phyloP scores from a whole-genome alignment of 805 yeast species.

The Metschnikowia picachoensis region DNA sequence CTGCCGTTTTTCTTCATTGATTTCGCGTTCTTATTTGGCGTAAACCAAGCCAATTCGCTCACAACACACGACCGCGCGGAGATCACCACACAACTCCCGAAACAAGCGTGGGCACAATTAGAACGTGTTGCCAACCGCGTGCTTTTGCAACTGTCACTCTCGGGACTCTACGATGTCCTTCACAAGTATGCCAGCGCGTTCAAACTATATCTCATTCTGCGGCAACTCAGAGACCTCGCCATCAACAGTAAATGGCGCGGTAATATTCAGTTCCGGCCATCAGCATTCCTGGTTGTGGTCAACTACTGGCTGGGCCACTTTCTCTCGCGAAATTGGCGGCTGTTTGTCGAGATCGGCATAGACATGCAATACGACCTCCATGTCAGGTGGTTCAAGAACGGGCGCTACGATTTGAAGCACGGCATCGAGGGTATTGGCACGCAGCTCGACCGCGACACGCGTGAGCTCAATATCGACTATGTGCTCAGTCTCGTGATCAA shows the following conservation, averaged over 20 bases:
- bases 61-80: constrained; percentile 28
- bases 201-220: constrained; percentile 57
- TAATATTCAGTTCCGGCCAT: constrained; percentile 56
- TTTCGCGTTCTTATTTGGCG: constrained; percentile 59
- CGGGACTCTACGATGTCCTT: constrained; percentile 52
- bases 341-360: constrained; percentile 61
- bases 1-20: constrained; percentile 78
- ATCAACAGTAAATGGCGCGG: constrained; percentile 53
- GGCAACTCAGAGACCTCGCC: constrained; percentile 48
- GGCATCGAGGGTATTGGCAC: constrained; percentile 6
- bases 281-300: constrained; percentile 49
- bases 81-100: constrained; percentile 29
- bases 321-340: constrained; percentile 43
- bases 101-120: constrained; percentile 35
- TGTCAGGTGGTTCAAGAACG: constrained; percentile 63
- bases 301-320: constrained; percentile 58
- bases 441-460: constrained; percentile 12
- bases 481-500: constrained; percentile 34
- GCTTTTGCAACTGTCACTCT: constrained; percentile 44
- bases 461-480: constrained; percentile 34
- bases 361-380: constrained; percentile 44
- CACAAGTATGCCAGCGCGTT: constrained; percentile 60
- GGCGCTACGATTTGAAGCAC: constrained; percentile 30
- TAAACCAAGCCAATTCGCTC: constrained; percentile 33
- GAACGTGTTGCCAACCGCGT: constrained; percentile 55